These are phyloP conservation scores for Globisporangium cystogenes DNA, from an alignment of 352 stramenopile species.

Conservation along the genomic window DNA sequence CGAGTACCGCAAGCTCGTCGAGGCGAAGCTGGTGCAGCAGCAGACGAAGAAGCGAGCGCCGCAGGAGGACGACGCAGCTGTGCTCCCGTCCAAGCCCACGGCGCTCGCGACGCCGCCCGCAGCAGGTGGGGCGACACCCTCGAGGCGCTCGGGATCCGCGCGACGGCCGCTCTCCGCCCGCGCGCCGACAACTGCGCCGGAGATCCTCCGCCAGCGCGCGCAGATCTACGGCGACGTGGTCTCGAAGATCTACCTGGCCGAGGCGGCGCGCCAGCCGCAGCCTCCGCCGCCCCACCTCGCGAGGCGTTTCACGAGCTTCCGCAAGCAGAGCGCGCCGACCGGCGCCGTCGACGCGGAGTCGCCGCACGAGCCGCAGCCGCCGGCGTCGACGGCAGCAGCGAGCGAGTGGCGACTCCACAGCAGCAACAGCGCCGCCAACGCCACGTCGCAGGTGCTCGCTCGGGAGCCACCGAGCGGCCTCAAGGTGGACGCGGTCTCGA, in stretches of 20 bases:
- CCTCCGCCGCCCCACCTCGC: constrained; percentile 11
- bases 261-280: constrained; percentile 7
- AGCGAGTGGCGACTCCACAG: constrained; percentile 8
- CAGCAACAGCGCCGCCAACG: not conserved
- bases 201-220: constrained; percentile 34
- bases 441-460: not conserved
- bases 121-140: not conserved
- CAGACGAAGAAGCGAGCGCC: constrained; percentile 3
- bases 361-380: not conserved
- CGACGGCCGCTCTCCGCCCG: constrained; percentile 24
- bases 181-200: constrained; percentile 15
- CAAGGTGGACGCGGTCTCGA: constrained; percentile 9
- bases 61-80: constrained; percentile 2
- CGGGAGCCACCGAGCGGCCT: not conserved
- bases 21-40: constrained; percentile 17
- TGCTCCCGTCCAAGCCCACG: constrained; percentile 2
- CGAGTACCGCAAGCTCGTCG: constrained; percentile 12
- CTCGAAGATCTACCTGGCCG: constrained; percentile 34
- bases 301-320: constrained; percentile 25
- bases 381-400: not conserved
- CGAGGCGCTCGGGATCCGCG: constrained; percentile 1
- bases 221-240: constrained; percentile 49
- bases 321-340: constrained; percentile 8
- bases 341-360: not conserved
- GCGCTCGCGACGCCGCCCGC: constrained; percentile 1